Evolutionary conservation across 2,329 filamentous ascomycete genomes (phyloP).

Genomic region (Fusarium secorum): DNA sequence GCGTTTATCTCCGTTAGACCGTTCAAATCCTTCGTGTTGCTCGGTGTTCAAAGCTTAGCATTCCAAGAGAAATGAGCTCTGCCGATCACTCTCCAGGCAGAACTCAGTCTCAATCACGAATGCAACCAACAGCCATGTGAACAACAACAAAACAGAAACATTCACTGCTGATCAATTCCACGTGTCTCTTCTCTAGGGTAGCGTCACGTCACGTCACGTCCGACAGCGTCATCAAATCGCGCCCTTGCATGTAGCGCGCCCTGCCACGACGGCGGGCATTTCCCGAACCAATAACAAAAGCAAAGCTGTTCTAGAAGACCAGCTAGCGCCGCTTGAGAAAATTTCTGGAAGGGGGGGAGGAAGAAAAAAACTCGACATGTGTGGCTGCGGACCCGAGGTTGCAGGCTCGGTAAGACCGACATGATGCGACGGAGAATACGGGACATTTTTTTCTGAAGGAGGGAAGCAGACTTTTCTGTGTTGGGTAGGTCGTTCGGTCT

Average conservation of each 20-base stretch:
- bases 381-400: constrained; percentile 20
- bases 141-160: neutral
- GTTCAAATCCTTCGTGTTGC: neutral
- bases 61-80: neutral
- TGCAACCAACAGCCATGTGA: neutral
- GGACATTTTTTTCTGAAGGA: neutral
- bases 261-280: neutral
- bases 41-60: neutral
- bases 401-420: constrained; percentile 24
- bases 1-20: neutral
- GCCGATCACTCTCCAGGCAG: neutral
- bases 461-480: neutral
- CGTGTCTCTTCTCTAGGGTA: constrained; percentile 1
- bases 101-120: neutral
- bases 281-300: neutral
- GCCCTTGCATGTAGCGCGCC: constrained; percentile 3
- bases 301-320: constrained; percentile 14
- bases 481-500: constrained; percentile 10
- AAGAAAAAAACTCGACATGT: neutral
- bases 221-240: neutral
- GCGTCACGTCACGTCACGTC: neutral
- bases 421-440: constrained; percentile 11
- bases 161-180: neutral
- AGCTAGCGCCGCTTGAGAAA: constrained; percentile 7
- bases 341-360: neutral